Percentiles rank a stretch among this genome's conserved stretches.
Conservation (phyloP, 495 filamentous ascomycete genomes). For the Hyaloscypha bicolor region DNA sequence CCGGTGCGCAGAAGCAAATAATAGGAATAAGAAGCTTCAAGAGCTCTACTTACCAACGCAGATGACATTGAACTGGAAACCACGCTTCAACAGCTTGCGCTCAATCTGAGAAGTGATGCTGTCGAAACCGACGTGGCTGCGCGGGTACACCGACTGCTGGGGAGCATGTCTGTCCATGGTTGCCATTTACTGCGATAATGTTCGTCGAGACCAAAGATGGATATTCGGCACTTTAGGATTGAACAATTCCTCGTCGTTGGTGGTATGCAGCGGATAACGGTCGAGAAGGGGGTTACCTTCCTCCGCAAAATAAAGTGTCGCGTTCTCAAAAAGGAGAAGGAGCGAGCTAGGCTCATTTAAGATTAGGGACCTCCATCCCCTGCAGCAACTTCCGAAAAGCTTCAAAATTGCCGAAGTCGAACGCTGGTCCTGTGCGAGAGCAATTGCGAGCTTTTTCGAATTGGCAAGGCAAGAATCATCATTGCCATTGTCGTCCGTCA, state of each 20-base stretch:
- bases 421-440: slow-evolving; percentile 1
- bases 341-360: slow-evolving; percentile 18
- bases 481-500: neutral
- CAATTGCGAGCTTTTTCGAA: neutral
- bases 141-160: slow-evolving; percentile 72
- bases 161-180: slow-evolving; percentile 31
- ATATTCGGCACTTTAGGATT: slow-evolving; percentile 14
- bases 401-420: slow-evolving; percentile 24
- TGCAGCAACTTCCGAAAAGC: slow-evolving; percentile 20
- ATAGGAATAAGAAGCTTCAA: neutral
- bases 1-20: slow-evolving; percentile 12
- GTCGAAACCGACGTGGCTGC: slow-evolving; percentile 98
- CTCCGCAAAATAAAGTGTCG: slow-evolving; percentile 34
- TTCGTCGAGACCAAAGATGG: slow-evolving; percentile 47
- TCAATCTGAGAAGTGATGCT: slow-evolving; percentile 98
- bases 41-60: slow-evolving; percentile 82
- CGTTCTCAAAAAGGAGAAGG: slow-evolving; percentile 30
- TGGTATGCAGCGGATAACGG: slow-evolving; percentile 18
- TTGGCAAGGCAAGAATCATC: neutral
- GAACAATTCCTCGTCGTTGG: slow-evolving; percentile 20
- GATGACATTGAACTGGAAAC: slow-evolving; percentile 99
- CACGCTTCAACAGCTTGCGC: slow-evolving; percentile 98
- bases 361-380: slow-evolving; percentile 15
- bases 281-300: slow-evolving; percentile 27
- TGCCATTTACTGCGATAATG: slow-evolving; percentile 32